A percentile compares a stretch with the other conserved stretches of the same genome.
Conservation (phyloP, 495 filamentous ascomycete genomes). For the Astrocystis sublimbata region DNA sequence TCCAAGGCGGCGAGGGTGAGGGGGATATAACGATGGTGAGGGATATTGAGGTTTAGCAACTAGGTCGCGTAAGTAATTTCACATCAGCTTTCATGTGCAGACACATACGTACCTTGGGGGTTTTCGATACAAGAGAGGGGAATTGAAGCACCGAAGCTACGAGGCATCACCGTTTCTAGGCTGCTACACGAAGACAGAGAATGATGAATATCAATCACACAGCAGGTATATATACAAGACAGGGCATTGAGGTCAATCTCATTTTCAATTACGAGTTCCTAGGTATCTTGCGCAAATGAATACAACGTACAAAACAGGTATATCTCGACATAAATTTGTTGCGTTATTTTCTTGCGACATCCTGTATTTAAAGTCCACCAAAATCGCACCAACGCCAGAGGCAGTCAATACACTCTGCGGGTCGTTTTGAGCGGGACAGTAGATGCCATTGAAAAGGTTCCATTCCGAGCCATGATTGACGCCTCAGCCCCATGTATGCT, state of each 20-base stretch:
- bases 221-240: too few species aligned
- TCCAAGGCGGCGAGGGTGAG: slow-evolving; percentile 34
- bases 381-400: slow-evolving; percentile 2
- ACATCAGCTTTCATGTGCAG: background rate
- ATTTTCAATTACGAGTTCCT: background rate
- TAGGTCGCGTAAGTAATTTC: background rate
- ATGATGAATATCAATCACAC: too few species aligned
- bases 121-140: too few species aligned
- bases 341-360: slow-evolving; percentile 8
- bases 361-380: background rate
- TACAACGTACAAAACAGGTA: slow-evolving; percentile 11
- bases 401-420: background rate
- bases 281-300: background rate
- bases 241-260: background rate
- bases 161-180: background rate
- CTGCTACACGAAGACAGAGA: too few species aligned
- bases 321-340: slow-evolving; percentile 1
- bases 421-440: background rate
- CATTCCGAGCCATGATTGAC: background rate
- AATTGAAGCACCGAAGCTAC: too few species aligned
- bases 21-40: slow-evolving; percentile 44
- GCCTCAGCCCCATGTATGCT: slow-evolving; percentile 15
- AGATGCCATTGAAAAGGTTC: background rate
- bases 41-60: slow-evolving; percentile 9
- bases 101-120: background rate